Evolutionary conservation across 371 early-diverging fungal species (phyloP), one percentile per base, ranked within the genome.

Genomic region (Mucor lusitanicus): DNA sequence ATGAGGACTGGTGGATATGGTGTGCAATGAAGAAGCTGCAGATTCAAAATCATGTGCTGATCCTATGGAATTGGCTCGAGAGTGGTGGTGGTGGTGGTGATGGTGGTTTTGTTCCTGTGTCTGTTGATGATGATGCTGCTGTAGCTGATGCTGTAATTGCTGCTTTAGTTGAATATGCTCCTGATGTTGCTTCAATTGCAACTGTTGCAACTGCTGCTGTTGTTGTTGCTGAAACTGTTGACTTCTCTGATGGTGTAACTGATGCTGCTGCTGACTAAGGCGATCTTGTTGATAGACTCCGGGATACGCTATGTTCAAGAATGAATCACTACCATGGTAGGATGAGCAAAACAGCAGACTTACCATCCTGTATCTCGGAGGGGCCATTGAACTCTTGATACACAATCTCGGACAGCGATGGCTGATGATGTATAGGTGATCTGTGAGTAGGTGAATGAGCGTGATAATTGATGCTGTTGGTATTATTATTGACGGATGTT

Each of bases 341-440:
- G 35, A 3, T 7, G 11, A 35, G 35, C 35, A 19, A 19, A 58
- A 11, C 37, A 33, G 13, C 8, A 11, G 17, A 28, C 12, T 57
- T 46, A 58, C 56, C 57, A 23, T 44, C 64, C 44, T 56, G 50
- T 28, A 42, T 46, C 3, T 65, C 42, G 19, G 56, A 17, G 23
- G 42, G 39, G 12, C 32, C 48, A 46, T 61, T 67, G 5, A 37
- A 71, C 23, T 67, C 63, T 65, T 70, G 70, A 23, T 60, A 71
- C 6, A 67, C 57, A 17, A 71, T 67, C n/a, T 71, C 71, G 7
- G 67, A 66, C 21, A 71, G 27, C 28, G 71, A 71, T 61, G 64
- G 64, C 19, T 67, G 71, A 27, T 71, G 71, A n/a, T 71, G 59
- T 37, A 71, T 40, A 15, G 67, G 67, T 6, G 71, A 71, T 35